Evolutionary conservation across 371 early-diverging fungal species (phyloP).

Genomic region (Mucor lusitanicus): DNA sequence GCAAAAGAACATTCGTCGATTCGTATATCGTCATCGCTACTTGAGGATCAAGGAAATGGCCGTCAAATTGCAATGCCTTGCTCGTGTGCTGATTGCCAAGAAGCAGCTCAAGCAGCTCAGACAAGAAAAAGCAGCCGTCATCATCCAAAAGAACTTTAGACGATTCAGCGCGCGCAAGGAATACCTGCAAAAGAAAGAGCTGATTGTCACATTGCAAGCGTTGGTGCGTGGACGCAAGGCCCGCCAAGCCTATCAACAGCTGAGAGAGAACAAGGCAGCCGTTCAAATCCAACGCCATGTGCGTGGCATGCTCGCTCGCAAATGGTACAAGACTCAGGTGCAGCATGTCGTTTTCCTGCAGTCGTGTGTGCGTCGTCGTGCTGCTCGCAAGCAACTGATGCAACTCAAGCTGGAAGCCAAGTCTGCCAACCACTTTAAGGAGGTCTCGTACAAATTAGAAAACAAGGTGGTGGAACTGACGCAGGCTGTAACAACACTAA

Average conservation of each 20-base stretch:
- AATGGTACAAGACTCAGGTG: constrained; percentile 51
- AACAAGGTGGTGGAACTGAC: constrained; percentile 94
- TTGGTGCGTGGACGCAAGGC: constrained; percentile 59
- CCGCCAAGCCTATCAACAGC: constrained; percentile 36
- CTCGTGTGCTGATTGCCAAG: constrained; percentile 65
- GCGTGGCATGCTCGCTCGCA: constrained; percentile 67
- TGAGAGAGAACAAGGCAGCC: constrained; percentile 69
- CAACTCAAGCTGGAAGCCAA: constrained; percentile 79
- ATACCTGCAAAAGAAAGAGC: constrained; percentile 40
- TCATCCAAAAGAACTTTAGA: constrained; percentile 75
- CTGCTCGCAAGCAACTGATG: constrained; percentile 66
- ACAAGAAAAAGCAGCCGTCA: constrained; percentile 71
- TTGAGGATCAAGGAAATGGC: constrained; percentile 55
- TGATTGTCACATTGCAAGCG: constrained; percentile 43
- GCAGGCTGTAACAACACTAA: constrained; percentile 69
- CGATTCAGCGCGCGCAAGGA: constrained; percentile 63
- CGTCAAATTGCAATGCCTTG: constrained; percentile 58
- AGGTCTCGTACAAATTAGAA: constrained; percentile 90
- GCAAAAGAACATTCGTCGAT: constrained; percentile 87
- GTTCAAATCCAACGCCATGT: constrained; percentile 68
- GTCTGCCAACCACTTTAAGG: constrained; percentile 89
- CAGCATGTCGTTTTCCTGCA: constrained; percentile 75
- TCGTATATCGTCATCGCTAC: constrained; percentile 70
- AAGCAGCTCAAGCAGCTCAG: constrained; percentile 52
- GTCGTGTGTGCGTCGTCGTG: constrained; percentile 76